Evolutionary conservation across 176 grass and related monocot genomes (phyloP), one percentile per base, ranked within the genome.

Genomic region (Phoenix dactylifera): DNA sequence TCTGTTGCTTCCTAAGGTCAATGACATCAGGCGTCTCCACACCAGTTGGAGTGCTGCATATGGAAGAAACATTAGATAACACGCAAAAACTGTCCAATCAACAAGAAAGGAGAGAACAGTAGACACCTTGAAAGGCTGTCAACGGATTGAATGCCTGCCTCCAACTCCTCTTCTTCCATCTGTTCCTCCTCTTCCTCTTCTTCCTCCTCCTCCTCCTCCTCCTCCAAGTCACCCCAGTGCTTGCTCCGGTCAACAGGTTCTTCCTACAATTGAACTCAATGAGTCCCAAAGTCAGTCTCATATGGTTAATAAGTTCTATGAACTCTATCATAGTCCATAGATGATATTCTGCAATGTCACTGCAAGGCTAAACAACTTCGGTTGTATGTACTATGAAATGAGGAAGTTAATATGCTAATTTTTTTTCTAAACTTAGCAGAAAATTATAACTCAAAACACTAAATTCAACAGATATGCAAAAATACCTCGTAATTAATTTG

Each of bases 21-120:
- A 97, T 97, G n/a, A 90, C 87, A 64, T 91, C 93, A 76, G 93
- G 93, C 66, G 87, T 97, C 80, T 97, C 93, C 18, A 97, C 81
- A 20, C 93, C 93, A 78, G 92, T 28, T 30, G 93, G 93, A 67
- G 93, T 97, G 72, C 93, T 97, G 63, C 75, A 50, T 18, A 26
- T 44, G 57, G 16, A 74, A 29, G 16, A 60, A 78, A 17, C 44
- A 48, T 77, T 54, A 50, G 44, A 30, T 62, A 19, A 44, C 15
- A 22, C 23, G 23, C 24, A 44, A 44, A 44, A 44, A 12, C 9
- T 12, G 35, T 44, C 9, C 35, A 12, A 44, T 44, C 35, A 44
- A 44, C 10, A 14, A 44, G 35, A 14, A 44, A 44, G 35, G 10
- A 61, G 30, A 52, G 3, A 19, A 63, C 14, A 4, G 2, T 1